These are phyloP conservation scores for Parasitella parasitica DNA, from an alignment of 371 early-diverging fungal genomes.

Conservation along the genomic window DNA sequence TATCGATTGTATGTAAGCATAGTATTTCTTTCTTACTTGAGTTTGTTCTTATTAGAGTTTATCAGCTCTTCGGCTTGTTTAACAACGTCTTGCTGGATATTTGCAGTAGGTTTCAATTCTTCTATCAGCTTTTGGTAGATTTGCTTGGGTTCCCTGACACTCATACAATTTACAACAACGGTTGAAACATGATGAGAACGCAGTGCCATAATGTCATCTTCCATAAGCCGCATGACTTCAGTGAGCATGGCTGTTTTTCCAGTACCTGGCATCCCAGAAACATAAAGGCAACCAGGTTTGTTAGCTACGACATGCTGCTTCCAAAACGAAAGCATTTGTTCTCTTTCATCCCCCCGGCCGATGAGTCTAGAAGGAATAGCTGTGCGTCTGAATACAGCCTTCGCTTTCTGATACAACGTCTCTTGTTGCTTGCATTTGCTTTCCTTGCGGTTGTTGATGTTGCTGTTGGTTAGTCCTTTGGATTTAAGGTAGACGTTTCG, in stretches of 20 bases:
- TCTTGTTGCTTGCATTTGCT: not conserved
- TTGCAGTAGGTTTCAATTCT: constrained; percentile 33
- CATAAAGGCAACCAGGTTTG: constrained; percentile 72
- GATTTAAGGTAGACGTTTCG: not conserved
- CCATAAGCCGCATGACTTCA: constrained; percentile 54
- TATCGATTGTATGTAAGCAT: too few relatives aligned
- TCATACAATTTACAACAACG: constrained; percentile 86
- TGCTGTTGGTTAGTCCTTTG: not conserved
- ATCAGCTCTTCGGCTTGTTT: constrained; percentile 40
- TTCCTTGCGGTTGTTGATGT: not conserved
- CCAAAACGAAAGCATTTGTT: constrained; percentile 58
- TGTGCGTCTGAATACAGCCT: constrained; percentile 63
- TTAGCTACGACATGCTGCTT: constrained; percentile 37
- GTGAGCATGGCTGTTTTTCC: constrained; percentile 91
- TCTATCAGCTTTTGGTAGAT: constrained; percentile 67
- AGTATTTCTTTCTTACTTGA: constrained; percentile 40
- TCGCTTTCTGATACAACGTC: constrained; percentile 32
- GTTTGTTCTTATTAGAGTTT: constrained; percentile 32
- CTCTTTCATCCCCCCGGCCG: constrained; percentile 73
- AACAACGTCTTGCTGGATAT: constrained; percentile 24
- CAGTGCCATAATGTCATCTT: constrained; percentile 19
- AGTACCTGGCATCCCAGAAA: constrained; percentile 93
- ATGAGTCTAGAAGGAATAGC: constrained; percentile 67
- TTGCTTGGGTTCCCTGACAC: constrained; percentile 65
- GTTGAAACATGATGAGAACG: constrained; percentile 45